Conservation (phyloP, 2,329 filamentous ascomycete genomes). For the Monilinia fructigena region DNA sequence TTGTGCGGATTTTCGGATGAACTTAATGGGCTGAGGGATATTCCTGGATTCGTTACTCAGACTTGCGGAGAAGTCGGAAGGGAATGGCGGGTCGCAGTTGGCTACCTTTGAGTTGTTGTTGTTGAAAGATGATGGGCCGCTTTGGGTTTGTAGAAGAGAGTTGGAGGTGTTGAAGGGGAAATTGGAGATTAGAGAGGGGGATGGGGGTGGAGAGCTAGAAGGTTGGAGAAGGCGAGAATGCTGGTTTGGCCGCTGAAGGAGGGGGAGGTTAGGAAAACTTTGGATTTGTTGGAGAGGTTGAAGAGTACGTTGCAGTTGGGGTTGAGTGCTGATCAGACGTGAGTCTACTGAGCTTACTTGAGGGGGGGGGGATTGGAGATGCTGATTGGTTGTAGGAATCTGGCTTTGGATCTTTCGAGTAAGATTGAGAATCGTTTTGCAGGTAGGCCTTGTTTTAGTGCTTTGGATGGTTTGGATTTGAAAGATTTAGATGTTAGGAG, state of each 20-base stretch:
- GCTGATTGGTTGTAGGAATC: constrained; percentile 21
- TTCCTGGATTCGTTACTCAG: constrained; percentile 29
- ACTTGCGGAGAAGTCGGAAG: constrained; percentile 26
- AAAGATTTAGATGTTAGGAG: background rate
- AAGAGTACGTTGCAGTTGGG: constrained; percentile 31
- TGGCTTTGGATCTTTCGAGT: constrained; percentile 23
- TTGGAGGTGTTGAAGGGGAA: constrained; percentile 26
- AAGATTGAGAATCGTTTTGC: constrained; percentile 26
- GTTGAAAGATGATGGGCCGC: constrained; percentile 25
- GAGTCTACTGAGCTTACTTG: background rate
- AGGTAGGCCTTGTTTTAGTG: constrained; percentile 18
- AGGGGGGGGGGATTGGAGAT: no score
- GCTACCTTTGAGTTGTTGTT: constrained; percentile 27
- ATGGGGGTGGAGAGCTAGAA: background rate
- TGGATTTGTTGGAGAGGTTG: constrained; percentile 28
- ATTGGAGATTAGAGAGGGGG: constrained; percentile 26
- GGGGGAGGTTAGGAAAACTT: constrained; percentile 25
- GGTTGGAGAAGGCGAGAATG: constrained; percentile 27
- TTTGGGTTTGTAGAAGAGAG: constrained; percentile 27
- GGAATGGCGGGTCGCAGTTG: constrained; percentile 16
- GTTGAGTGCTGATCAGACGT: constrained; percentile 31
- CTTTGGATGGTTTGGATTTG: background rate
- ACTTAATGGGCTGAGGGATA: constrained; percentile 28
- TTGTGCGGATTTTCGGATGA: constrained; percentile 28
- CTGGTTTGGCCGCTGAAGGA: constrained; percentile 32